Evolutionary conservation across 495 filamentous ascomycete genomes (phyloP).

Genomic region (Neurospora discreta): DNA sequence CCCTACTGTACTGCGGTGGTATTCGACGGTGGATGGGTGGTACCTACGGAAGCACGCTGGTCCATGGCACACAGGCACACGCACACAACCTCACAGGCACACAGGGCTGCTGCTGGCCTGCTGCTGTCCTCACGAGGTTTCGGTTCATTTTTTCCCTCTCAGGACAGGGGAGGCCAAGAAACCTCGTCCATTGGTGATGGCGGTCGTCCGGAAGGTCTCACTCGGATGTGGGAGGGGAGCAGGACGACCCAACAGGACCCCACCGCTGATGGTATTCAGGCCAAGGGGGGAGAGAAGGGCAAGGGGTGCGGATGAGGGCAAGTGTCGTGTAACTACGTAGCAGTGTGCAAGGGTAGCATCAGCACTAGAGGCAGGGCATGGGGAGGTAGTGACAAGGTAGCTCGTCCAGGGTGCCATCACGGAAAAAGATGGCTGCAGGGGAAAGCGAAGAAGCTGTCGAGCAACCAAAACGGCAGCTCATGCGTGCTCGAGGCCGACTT

Average conservation of each 20-base stretch:
- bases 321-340: background rate
- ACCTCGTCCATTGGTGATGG: constrained; percentile 31
- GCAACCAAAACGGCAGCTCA: constrained; percentile 26
- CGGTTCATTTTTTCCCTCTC: constrained; percentile 1
- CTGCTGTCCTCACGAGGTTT: background rate
- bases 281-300: background rate
- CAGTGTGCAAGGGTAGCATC: background rate
- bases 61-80: background rate
- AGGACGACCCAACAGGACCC: constrained; percentile 18
- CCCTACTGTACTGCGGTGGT: background rate
- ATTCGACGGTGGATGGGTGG: background rate
- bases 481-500: constrained; percentile 17
- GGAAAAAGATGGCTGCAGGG: constrained; percentile 23
- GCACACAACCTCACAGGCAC: background rate
- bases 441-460: constrained; percentile 14
- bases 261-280: constrained; percentile 10
- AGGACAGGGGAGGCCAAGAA: constrained; percentile 4
- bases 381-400: constrained; percentile 18
- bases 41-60: background rate
- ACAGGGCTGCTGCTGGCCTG: background rate
- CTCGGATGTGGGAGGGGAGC: constrained; percentile 22
- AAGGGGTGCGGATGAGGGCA: background rate
- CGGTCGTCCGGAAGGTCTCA: constrained; percentile 31
- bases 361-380: constrained; percentile 4
- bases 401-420: constrained; percentile 8